Evolutionary conservation across 2,329 filamentous ascomycete genomes (phyloP).

Genomic region (Fusarium sp.): DNA sequence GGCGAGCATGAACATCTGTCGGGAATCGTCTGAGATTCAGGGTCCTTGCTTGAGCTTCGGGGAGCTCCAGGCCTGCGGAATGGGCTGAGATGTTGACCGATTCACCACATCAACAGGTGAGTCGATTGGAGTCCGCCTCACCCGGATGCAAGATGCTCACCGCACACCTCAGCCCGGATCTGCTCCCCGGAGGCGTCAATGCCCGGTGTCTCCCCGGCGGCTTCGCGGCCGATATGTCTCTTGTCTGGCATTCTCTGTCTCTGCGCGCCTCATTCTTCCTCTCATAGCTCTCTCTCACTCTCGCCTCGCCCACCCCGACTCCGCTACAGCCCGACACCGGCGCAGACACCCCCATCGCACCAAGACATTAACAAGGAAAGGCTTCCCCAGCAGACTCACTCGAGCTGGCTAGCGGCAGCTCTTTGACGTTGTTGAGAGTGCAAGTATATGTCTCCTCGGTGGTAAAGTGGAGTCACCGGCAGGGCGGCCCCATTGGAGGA

Average conservation of each 20-base stretch:
- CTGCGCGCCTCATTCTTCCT: slow-evolving; percentile 39
- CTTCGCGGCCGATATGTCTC: slow-evolving; percentile 38
- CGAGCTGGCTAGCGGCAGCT: slow-evolving; percentile 42
- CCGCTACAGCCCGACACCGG: slow-evolving; percentile 34
- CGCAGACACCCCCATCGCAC: slow-evolving; percentile 31
- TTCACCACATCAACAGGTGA: slow-evolving; percentile 34
- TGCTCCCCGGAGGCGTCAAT: slow-evolving; percentile 28
- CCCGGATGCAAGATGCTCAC: slow-evolving; percentile 30
- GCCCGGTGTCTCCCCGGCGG: slow-evolving; percentile 41
- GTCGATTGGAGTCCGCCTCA: slow-evolving; percentile 29
- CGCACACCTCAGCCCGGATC: slow-evolving; percentile 43
- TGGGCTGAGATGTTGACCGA: slow-evolving; percentile 40
- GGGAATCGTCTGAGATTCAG: slow-evolving; percentile 26
- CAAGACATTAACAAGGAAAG: slow-evolving; percentile 36
- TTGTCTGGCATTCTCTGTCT: slow-evolving; percentile 39
- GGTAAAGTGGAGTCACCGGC: slow-evolving; percentile 43
- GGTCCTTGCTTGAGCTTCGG: slow-evolving; percentile 19
- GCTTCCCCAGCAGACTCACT: slow-evolving; percentile 41
- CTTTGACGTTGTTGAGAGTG: slow-evolving; percentile 38
- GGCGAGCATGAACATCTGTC: slow-evolving; percentile 28
- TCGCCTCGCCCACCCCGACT: slow-evolving; percentile 31
- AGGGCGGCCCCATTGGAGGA: slow-evolving; percentile 30
- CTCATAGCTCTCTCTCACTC: slow-evolving; percentile 29
- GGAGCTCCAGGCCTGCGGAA: slow-evolving; percentile 22
- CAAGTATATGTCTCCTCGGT: slow-evolving; percentile 34